Percentiles rank a stretch among this genome's conserved stretches.
These are phyloP conservation scores for Entoloma clypeatum DNA, from an alignment of 1,284 basidiomycete species.

Conservation along the genomic window DNA sequence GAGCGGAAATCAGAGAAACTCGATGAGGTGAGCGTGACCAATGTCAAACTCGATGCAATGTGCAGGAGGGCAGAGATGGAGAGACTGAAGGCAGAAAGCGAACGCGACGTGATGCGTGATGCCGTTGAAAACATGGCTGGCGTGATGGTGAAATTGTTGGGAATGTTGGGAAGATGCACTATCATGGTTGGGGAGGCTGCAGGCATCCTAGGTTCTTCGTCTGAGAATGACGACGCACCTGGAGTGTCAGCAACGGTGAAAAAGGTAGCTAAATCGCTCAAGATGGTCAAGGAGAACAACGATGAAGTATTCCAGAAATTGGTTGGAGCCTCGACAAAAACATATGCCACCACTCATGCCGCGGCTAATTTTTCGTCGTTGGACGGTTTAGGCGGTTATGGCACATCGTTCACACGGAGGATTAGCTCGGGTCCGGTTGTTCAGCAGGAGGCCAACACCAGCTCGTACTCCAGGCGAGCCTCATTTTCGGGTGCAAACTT, in stretches of 20 bases:
- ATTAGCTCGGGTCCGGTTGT: constrained; percentile 46
- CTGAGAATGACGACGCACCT: constrained; percentile 40
- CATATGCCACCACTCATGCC: constrained; percentile 38
- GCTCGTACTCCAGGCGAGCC: constrained; percentile 42
- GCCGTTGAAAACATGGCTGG: constrained; percentile 65
- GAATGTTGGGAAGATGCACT: constrained; percentile 78
- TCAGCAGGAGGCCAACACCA: constrained; percentile 36
- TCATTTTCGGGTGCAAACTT: constrained; percentile 47
- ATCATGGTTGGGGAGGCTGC: constrained; percentile 70
- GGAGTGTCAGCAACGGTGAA: constrained; percentile 31
- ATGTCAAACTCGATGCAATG: constrained; percentile 69
- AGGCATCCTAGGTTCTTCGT: constrained; percentile 44
- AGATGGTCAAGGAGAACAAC: constrained; percentile 61
- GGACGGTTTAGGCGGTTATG: constrained; percentile 45
- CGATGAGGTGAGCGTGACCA: constrained; percentile 70
- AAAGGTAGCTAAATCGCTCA: constrained; percentile 37
- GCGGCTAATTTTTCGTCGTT: constrained; percentile 33
- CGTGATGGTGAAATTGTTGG: constrained; percentile 66
- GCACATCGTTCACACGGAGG: constrained; percentile 36
- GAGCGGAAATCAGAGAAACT: constrained; percentile 77
- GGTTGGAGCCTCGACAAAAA: constrained; percentile 60
- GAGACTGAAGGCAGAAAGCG: constrained; percentile 62
- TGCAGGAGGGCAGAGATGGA: constrained; percentile 73
- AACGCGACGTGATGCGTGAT: constrained; percentile 63
- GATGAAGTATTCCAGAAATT: constrained; percentile 62